Evolutionary conservation across 1,284 basidiomycete genomes (phyloP).

Genomic region (Mycosarcoma mackinlayi): DNA sequence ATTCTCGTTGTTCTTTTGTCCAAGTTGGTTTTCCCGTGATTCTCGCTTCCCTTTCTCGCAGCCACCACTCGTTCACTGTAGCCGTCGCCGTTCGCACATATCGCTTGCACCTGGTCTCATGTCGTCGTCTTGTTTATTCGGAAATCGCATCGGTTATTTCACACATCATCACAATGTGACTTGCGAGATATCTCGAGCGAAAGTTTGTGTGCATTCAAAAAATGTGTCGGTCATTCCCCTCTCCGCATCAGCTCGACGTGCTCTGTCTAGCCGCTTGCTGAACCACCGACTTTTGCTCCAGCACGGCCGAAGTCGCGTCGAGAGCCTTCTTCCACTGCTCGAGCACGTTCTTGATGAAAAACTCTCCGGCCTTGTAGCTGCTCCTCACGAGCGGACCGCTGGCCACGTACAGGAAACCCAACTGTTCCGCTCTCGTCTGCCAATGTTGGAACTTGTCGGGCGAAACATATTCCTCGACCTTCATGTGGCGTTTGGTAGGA

Average conservation of each 20-base stretch:
- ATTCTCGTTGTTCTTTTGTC: neutral
- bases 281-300: too few relatives aligned
- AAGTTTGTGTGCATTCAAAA: too few relatives aligned
- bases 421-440: conserved; percentile 87
- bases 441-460: conserved; percentile 92
- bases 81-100: too few relatives aligned
- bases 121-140: neutral
- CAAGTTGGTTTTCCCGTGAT: neutral
- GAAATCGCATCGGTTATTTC: too few relatives aligned
- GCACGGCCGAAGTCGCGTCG: too few relatives aligned
- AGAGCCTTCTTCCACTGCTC: conserved; percentile 53
- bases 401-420: conserved; percentile 97
- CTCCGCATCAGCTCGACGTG: neutral
- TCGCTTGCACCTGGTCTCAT: too few relatives aligned
- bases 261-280: too few relatives aligned
- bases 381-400: conserved; percentile 95
- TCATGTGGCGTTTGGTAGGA: conserved; percentile 98
- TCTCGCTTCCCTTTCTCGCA: too few relatives aligned
- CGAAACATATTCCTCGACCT: conserved; percentile 93
- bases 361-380: conserved; percentile 84
- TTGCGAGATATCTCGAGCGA: too few relatives aligned
- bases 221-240: too few relatives aligned
- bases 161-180: too few relatives aligned
- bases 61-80: too few relatives aligned
- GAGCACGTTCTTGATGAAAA: conserved; percentile 67